A percentile compares a stretch with the other conserved stretches of the same genome.
Evolutionary conservation across 768 basidiomycete genomes (phyloP).

Genomic region (Kwoniella mangroviensis): DNA sequence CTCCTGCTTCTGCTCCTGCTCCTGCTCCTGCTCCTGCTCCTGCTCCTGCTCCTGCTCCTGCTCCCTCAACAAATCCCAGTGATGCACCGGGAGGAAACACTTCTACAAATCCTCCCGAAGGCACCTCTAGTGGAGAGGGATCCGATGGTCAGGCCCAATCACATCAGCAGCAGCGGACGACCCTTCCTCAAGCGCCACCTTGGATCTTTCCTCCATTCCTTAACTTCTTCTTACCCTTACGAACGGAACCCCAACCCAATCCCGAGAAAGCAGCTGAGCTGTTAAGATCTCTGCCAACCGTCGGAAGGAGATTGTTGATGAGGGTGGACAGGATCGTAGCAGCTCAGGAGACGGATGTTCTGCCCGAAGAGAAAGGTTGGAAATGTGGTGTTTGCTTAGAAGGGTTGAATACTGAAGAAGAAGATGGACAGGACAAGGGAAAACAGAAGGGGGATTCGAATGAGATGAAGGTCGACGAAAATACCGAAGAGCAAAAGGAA

Average conservation of each 20-base stretch:
- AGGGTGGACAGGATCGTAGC: constrained; percentile 39
- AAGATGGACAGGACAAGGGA: constrained; percentile 11
- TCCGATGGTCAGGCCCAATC: background rate
- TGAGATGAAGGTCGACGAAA: background rate
- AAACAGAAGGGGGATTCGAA: background rate
- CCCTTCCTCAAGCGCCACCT: constrained; percentile 24
- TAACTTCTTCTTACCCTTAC: constrained; percentile 25
- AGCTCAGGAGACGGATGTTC: constrained; percentile 30
- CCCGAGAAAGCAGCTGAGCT: constrained; percentile 46
- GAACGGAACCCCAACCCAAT: constrained; percentile 33
- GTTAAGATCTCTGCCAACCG: constrained; percentile 35
- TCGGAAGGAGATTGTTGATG: constrained; percentile 30
- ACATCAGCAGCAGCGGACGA: background rate
- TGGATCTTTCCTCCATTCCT: constrained; percentile 29
- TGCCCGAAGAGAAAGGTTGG: constrained; percentile 43
- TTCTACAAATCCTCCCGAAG: background rate
- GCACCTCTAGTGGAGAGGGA: background rate
- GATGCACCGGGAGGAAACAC: background rate
- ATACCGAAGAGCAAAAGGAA: background rate
- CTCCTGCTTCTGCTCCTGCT: background rate
- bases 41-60: too few relatives aligned
- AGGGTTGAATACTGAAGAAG: constrained; percentile 23
- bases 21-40: too few relatives aligned
- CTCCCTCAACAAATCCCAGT: background rate
- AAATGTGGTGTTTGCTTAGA: constrained; percentile 52